Evolutionary conservation across 352 stramenopile species (phyloP).

Genomic region (Phytophthora brassicae): DNA sequence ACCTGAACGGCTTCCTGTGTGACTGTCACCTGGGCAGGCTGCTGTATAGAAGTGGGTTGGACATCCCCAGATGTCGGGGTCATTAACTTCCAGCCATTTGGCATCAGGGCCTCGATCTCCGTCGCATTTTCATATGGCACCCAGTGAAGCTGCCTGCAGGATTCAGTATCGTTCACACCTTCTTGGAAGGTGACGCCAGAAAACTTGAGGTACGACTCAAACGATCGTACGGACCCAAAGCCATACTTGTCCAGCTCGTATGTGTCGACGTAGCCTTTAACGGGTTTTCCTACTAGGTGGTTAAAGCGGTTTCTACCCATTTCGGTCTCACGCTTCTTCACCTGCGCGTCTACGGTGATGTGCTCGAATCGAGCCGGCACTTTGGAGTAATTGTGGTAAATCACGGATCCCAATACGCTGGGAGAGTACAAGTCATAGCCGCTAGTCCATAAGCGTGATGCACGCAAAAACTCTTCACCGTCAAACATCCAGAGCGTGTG

Average conservation of each 20-base stretch:
- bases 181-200: slow-evolving; percentile 54
- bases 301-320: slow-evolving; percentile 64
- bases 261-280: slow-evolving; percentile 61
- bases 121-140: slow-evolving; percentile 61
- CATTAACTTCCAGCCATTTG: slow-evolving; percentile 53
- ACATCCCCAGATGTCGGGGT: not conserved
- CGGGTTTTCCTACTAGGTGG: slow-evolving; percentile 51
- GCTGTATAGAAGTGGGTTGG: slow-evolving; percentile 20
- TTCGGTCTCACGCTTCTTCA: slow-evolving; percentile 50
- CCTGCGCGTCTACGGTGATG: slow-evolving; percentile 44
- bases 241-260: slow-evolving; percentile 64
- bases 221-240: slow-evolving; percentile 55
- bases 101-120: slow-evolving; percentile 52
- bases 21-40: slow-evolving; percentile 13
- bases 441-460: slow-evolving; percentile 61
- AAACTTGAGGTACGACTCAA: slow-evolving; percentile 64
- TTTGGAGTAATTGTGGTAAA: slow-evolving; percentile 82
- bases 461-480: slow-evolving; percentile 68
- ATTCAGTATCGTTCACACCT: slow-evolving; percentile 54
- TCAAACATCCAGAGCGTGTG: slow-evolving; percentile 85
- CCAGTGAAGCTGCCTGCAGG: slow-evolving; percentile 71
- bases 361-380: slow-evolving; percentile 64
- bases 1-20: slow-evolving; percentile 16
- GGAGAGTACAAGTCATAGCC: slow-evolving; percentile 78
- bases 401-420: slow-evolving; percentile 51